Conservation (phyloP, 2,329 filamentous ascomycete species). For the Exophiala oligosperma region DNA sequence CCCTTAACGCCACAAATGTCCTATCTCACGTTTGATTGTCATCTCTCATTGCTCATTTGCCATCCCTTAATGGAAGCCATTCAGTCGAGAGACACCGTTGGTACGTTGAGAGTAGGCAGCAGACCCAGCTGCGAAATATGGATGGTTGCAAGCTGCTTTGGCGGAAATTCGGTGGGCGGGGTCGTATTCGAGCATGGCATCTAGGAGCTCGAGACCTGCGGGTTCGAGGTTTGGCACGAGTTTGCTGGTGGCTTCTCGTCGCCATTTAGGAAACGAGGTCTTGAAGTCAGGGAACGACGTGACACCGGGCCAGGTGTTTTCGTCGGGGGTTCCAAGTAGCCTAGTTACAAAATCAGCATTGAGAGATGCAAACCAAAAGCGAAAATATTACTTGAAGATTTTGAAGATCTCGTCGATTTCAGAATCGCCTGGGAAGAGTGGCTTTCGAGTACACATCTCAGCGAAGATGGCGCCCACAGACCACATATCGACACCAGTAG, state of each 20-base stretch:
- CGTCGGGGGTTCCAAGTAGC: slow-evolving; percentile 78
- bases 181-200: slow-evolving; percentile 78
- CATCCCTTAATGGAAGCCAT: slow-evolving; percentile 40
- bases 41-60: neutral
- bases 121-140: slow-evolving; percentile 68
- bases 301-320: slow-evolving; percentile 83
- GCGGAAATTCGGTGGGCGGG: slow-evolving; percentile 84
- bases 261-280: slow-evolving; percentile 87
- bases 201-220: slow-evolving; percentile 51
- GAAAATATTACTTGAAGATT: slow-evolving; percentile 71
- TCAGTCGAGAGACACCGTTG: slow-evolving; percentile 28
- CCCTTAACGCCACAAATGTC: neutral
- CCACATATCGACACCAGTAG: slow-evolving; percentile 95
- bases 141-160: slow-evolving; percentile 81
- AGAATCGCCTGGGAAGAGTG: slow-evolving; percentile 87
- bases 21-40: neutral
- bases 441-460: slow-evolving; percentile 93
- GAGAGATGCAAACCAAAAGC: too few relatives aligned
- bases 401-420: slow-evolving; percentile 96
- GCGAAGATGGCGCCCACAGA: slow-evolving; percentile 92
- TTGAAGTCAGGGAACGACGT: slow-evolving; percentile 97
- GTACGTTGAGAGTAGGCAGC: slow-evolving; percentile 48
- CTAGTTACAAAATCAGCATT: slow-evolving; percentile 42
- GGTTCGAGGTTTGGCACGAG: slow-evolving; percentile 75
- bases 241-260: slow-evolving; percentile 63